phyloP scores from a whole-genome alignment of 805 yeast species.

The Tetrapisispora taiwanensis region DNA sequence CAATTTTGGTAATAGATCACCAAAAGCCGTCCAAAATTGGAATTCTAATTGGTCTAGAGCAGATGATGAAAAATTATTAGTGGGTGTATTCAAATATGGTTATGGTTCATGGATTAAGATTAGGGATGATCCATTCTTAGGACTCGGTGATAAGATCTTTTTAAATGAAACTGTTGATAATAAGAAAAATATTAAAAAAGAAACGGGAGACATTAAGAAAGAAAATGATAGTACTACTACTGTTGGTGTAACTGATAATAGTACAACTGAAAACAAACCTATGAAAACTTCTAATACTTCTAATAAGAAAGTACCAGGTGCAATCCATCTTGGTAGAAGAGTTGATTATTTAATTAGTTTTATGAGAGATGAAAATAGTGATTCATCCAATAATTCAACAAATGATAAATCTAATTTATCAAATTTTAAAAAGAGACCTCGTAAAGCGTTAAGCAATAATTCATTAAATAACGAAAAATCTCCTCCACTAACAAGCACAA shows the following conservation, averaged over 20 bases:
- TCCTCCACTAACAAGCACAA: neutral
- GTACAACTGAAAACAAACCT: conserved; percentile 11
- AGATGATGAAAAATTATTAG: conserved; percentile 78
- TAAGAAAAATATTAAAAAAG: conserved; percentile 1
- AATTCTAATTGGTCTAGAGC: conserved; percentile 70
- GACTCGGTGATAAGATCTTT: conserved; percentile 74
- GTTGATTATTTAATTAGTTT: conserved; percentile 75
- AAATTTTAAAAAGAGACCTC: conserved; percentile 19
- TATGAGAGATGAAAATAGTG: conserved; percentile 48
- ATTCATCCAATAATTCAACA: conserved; percentile 11
- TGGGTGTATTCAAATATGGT: conserved; percentile 88
- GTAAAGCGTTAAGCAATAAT: conserved; percentile 10
- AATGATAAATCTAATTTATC: conserved; percentile 3
- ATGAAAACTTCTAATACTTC: conserved; percentile 24
- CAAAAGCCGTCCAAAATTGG: conserved; percentile 88
- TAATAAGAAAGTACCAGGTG: conserved; percentile 70
- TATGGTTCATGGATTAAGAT: conserved; percentile 93
- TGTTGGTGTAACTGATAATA: conserved; percentile 2
- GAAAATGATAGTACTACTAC: neutral
- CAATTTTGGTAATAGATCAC: conserved; percentile 42
- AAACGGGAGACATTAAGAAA: neutral
- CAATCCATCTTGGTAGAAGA: conserved; percentile 87
- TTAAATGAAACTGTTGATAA: conserved; percentile 36
- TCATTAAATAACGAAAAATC: neutral
- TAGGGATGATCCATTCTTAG: conserved; percentile 88